Percentiles rank a stretch among this genome's conserved stretches.
These are phyloP conservation scores for Apophysomyces elegans DNA, from an alignment of 371 early-diverging fungal genomes.

Conservation along the genomic window DNA sequence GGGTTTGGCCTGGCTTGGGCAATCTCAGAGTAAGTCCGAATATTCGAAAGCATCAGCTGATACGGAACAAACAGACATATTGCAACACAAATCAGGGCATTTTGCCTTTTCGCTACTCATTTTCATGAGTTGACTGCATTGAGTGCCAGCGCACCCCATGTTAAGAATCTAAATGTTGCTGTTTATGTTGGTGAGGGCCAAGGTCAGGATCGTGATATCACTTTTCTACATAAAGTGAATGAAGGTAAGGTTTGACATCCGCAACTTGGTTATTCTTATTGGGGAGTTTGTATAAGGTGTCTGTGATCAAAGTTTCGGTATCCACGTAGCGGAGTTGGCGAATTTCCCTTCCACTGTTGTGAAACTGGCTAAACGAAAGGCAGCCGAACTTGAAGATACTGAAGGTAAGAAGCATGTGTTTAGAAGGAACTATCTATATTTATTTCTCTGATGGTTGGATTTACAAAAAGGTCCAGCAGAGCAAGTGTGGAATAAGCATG, in stretches of 20 bases:
- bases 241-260: constrained; percentile 51
- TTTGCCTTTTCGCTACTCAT: constrained; percentile 96
- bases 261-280: constrained; percentile 11
- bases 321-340: constrained; percentile 97
- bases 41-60: background rate
- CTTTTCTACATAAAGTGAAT: constrained; percentile 87
- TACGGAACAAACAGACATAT: constrained; percentile 65
- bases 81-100: constrained; percentile 75
- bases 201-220: constrained; percentile 61
- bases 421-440: constrained; percentile 18
- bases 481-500: constrained; percentile 19
- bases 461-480: constrained; percentile 10
- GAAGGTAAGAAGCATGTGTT: constrained; percentile 15
- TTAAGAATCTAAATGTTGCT: constrained; percentile 88
- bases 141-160: constrained; percentile 66
- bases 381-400: constrained; percentile 81
- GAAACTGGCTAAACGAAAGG: constrained; percentile 85
- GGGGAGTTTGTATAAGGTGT: constrained; percentile 60
- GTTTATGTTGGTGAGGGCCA: constrained; percentile 63
- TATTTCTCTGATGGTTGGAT: constrained; percentile 2
- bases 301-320: constrained; percentile 98
- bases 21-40: constrained; percentile 82
- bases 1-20: constrained; percentile 98
- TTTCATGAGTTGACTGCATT: constrained; percentile 97
- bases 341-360: constrained; percentile 91